Conservation (phyloP, 768 basidiomycete genomes). For the Lentinula aciculospora region DNA sequence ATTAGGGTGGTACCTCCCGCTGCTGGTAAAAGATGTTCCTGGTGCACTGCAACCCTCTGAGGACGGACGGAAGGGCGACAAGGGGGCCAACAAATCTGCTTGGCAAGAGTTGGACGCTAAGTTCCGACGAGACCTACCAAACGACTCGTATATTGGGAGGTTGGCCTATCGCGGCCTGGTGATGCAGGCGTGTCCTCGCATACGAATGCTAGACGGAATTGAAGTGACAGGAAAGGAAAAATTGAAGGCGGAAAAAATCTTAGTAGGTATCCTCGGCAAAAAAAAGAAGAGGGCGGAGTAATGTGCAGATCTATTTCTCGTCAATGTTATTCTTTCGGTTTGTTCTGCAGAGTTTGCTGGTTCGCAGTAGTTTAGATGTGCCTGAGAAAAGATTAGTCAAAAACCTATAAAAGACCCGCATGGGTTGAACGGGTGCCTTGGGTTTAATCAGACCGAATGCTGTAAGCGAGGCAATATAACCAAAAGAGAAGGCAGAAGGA, state of each 20-base stretch:
- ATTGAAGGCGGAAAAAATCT: constrained; percentile 69
- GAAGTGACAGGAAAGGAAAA: constrained; percentile 79
- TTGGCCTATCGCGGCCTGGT: constrained; percentile 86
- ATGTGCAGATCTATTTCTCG: not conserved
- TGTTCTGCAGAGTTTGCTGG: not conserved
- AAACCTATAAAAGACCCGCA: not conserved
- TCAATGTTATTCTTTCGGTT: constrained; percentile 5
- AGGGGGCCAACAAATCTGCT: constrained; percentile 19
- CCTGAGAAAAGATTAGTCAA: not conserved
- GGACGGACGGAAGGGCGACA: constrained; percentile 18
- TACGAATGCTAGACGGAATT: constrained; percentile 84
- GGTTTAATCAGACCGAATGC: not conserved
- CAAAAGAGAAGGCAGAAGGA: constrained; percentile 6
- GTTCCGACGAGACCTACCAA: constrained; percentile 87
- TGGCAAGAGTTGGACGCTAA: constrained; percentile 82
- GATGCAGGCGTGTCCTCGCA: constrained; percentile 63
- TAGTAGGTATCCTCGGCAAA: constrained; percentile 48
- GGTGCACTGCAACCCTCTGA: constrained; percentile 65
- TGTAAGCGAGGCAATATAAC: constrained; percentile 10
- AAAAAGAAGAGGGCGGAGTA: constrained; percentile 18
- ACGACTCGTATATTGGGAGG: constrained; percentile 81
- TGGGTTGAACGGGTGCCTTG: not conserved
- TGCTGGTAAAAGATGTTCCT: constrained; percentile 66
- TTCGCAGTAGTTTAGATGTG: not conserved
- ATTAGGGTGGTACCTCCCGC: constrained; percentile 90